Conservation (phyloP, 2,329 filamentous ascomycete genomes). For the Phialocephala sp. region DNA sequence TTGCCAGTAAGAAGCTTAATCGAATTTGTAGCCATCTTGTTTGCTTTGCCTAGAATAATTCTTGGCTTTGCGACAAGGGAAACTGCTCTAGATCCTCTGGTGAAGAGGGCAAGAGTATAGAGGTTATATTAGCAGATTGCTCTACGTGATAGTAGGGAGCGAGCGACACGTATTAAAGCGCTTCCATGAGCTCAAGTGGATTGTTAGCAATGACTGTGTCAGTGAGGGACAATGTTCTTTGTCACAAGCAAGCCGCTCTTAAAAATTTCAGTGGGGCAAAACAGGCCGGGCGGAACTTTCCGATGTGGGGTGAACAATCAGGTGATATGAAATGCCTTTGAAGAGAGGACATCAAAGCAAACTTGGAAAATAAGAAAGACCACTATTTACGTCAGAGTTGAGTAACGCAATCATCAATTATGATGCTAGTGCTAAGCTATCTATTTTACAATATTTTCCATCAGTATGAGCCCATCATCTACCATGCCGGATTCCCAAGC, state of each 20-base stretch:
- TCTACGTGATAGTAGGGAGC: not conserved
- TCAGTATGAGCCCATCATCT: not conserved
- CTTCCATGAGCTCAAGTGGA: slow-evolving; percentile 9
- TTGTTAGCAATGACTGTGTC: not conserved
- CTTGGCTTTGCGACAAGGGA: not conserved
- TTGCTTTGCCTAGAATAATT: not conserved
- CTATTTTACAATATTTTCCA: slow-evolving; percentile 32
- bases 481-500: not conserved
- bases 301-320: slow-evolving; percentile 8
- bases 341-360: not conserved
- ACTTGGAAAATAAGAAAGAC: too few species aligned
- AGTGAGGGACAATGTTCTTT: not conserved
- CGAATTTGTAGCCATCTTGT: slow-evolving; percentile 70
- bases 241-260: not conserved
- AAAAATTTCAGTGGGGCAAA: slow-evolving; percentile 10
- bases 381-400: not conserved
- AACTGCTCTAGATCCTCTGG: not conserved
- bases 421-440: slow-evolving; percentile 29
- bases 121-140: not conserved
- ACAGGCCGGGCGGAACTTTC: not conserved
- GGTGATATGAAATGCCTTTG: not conserved
- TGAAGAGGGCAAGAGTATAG: not conserved
- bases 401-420: slow-evolving; percentile 23
- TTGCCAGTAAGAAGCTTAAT: slow-evolving; percentile 79
- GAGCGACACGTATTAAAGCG: not conserved